Conservation (phyloP, 208 protist genomes). For the Balamuthia mandrillaris region DNA sequence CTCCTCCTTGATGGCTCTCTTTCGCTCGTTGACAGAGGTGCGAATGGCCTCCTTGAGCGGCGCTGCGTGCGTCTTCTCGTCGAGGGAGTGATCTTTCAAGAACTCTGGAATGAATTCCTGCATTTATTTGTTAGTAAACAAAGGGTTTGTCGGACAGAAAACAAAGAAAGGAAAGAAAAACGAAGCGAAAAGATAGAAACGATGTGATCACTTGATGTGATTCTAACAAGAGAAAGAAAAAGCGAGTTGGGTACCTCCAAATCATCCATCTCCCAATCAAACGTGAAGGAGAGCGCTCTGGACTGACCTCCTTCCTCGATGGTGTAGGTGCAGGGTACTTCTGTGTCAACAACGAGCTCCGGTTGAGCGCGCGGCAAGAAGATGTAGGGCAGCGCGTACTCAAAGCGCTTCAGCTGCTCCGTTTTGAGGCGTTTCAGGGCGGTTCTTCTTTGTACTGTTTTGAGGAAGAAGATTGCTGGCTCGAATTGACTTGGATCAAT, state of each 20-base stretch:
- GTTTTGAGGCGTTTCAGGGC: slow-evolving; percentile 33
- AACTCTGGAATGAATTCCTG: slow-evolving; percentile 12
- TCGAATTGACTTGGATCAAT: background rate
- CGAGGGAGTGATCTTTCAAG: slow-evolving; percentile 30
- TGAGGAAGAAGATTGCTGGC: slow-evolving; percentile 20
- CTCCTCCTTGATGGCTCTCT: slow-evolving; percentile 5
- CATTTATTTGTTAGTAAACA: no score
- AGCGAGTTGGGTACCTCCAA: slow-evolving; percentile 1
- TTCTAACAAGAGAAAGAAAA: background rate
- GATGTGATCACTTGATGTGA: background rate
- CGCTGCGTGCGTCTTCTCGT: background rate
- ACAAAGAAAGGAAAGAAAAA: background rate
- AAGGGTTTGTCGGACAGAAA: background rate
- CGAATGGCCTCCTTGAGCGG: slow-evolving; percentile 8
- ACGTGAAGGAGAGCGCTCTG: slow-evolving; percentile 35
- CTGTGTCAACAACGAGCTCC: background rate
- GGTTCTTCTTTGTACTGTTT: slow-evolving; percentile 28
- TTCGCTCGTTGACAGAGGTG: slow-evolving; percentile 14
- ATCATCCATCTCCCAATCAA: slow-evolving; percentile 39
- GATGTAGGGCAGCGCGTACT: slow-evolving; percentile 48
- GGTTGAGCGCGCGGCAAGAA: slow-evolving; percentile 33
- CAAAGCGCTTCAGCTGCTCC: slow-evolving; percentile 32
- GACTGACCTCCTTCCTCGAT: slow-evolving; percentile 34
- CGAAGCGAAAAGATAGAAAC: background rate
- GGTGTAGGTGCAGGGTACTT: no score